Percentiles rank a stretch among this genome's conserved stretches.
These are phyloP conservation scores for Boletus sp. DNA, from an alignment of 768 basidiomycete species.

Conservation along the genomic window DNA sequence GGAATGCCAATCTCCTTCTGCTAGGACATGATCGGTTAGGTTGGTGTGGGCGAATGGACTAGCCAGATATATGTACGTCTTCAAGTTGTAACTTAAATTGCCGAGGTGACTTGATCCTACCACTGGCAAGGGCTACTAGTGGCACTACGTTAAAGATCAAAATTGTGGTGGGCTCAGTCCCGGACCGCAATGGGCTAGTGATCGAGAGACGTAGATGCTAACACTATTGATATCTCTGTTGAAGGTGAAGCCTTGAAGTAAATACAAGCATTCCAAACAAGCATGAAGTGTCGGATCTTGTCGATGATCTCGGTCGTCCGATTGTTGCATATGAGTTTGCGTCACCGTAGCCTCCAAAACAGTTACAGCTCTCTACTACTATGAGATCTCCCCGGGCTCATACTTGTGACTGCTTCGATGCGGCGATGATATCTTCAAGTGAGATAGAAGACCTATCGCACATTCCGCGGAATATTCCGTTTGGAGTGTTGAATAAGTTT, in stretches of 20 bases:
- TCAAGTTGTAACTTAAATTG: not conserved
- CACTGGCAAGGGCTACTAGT: not conserved
- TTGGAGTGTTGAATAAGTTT: slow-evolving; percentile 51
- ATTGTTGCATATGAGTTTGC: not conserved
- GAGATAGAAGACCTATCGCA: too few relatives aligned
- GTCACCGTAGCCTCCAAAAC: not conserved
- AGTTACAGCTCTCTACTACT: too few relatives aligned
- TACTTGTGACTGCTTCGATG: not conserved
- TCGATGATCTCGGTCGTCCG: not conserved
- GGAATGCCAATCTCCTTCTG: slow-evolving; percentile 69
- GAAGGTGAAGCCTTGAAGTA: too few relatives aligned
- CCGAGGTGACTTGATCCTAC: too few relatives aligned
- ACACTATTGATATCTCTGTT: too few relatives aligned
- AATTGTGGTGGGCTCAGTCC: too few relatives aligned
- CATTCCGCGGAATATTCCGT: slow-evolving; percentile 9
- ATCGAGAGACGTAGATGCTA: too few relatives aligned
- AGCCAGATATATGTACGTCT: not conserved
- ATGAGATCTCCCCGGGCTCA: not conserved
- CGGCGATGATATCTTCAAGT: too few relatives aligned
- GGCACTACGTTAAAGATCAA: too few relatives aligned
- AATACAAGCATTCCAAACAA: too few relatives aligned
- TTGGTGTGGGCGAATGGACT: not conserved
- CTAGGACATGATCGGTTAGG: slow-evolving; percentile 21
- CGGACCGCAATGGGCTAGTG: too few relatives aligned
- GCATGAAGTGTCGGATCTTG: not conserved